Evolutionary conservation across 495 filamentous ascomycete genomes (phyloP), one percentile per base, ranked within the genome.

Genomic region (Articulospora tetracladia): DNA sequence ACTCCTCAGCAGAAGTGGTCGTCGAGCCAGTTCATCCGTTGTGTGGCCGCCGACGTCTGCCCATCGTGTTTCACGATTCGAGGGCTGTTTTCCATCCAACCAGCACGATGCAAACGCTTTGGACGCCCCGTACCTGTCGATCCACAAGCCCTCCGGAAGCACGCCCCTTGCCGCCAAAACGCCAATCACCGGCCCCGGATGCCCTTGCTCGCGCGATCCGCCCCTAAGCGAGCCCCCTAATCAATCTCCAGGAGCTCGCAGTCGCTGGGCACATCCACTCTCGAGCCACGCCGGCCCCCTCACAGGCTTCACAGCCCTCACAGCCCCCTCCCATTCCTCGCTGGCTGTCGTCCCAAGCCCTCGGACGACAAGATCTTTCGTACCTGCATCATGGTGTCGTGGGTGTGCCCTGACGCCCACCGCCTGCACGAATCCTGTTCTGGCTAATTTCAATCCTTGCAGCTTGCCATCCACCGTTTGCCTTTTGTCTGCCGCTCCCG

Each of bases 401-500:
- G n/a, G 24, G 20, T 25, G 23, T 22, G 30, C 28, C 27, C 34
- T 22, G 47, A 4, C 26, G 25, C 53, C 20, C 22, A 25, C 20
- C 46, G 59, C 50, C 50, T 58, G 50, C 7, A 47, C 7, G 47
- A 36, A 32, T 48, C 60, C 55, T 62, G 15, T 28, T 36, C 55
- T 54, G 47, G 49, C 22, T 36, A 27, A 24, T 17, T 32, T 49
- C 28, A 27, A 63, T 22, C 61, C 61, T 34, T 64, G 61, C 44
- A n/a, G 13, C 23, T 44, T 39, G 32, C 41, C 59, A 59, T 49
- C 10, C 41, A 30, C 39, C 44, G 17, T 57, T 30, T 41, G 51
- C 49, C 56, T 59, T 55, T 61, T 53, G 51, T 58, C 63, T 57
- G 46, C 20, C 30, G 24, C 27, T 3, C 49, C 39, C 49, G 28